Evolutionary conservation across 371 early-diverging fungal species (phyloP).

Genomic region (Haplosporangium sp.): DNA sequence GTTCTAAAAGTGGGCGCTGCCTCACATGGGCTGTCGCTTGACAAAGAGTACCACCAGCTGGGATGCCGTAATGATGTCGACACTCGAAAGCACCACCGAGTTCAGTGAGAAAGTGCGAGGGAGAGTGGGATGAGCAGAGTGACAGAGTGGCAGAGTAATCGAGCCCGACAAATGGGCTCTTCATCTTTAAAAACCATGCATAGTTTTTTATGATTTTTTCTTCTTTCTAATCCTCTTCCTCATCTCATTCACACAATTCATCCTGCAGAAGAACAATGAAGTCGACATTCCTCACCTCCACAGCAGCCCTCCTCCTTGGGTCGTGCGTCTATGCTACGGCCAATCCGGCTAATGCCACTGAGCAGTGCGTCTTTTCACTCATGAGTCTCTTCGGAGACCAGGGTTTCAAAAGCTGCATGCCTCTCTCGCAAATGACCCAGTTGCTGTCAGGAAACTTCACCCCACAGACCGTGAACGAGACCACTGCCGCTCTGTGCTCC

Average conservation of each 20-base stretch:
- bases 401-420: slow-evolving; percentile 41
- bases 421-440: slow-evolving; percentile 20
- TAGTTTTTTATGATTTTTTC: neutral
- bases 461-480: slow-evolving; percentile 26
- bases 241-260: neutral
- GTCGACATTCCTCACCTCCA: slow-evolving; percentile 18
- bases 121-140: too few relatives aligned
- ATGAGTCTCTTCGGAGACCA: slow-evolving; percentile 29
- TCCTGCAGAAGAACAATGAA: slow-evolving; percentile 42
- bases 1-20: too few relatives aligned
- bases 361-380: slow-evolving; percentile 41
- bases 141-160: too few relatives aligned
- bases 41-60: too few relatives aligned
- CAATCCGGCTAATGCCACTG: slow-evolving; percentile 14
- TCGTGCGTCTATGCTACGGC: slow-evolving; percentile 2
- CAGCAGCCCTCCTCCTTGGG: slow-evolving; percentile 17
- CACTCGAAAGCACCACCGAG: too few relatives aligned
- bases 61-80: too few relatives aligned
- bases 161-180: too few relatives aligned
- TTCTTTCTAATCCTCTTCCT: slow-evolving; percentile 1
- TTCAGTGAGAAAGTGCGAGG: too few relatives aligned
- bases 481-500: slow-evolving; percentile 23
- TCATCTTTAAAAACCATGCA: too few relatives aligned
- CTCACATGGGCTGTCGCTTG: too few relatives aligned
- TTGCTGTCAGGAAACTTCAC: slow-evolving; percentile 24